A percentile compares a stretch with the other conserved stretches of the same genome.
phyloP scores from a whole-genome alignment of 768 basidiomycete species.

The Amanita subjunquillea region DNA sequence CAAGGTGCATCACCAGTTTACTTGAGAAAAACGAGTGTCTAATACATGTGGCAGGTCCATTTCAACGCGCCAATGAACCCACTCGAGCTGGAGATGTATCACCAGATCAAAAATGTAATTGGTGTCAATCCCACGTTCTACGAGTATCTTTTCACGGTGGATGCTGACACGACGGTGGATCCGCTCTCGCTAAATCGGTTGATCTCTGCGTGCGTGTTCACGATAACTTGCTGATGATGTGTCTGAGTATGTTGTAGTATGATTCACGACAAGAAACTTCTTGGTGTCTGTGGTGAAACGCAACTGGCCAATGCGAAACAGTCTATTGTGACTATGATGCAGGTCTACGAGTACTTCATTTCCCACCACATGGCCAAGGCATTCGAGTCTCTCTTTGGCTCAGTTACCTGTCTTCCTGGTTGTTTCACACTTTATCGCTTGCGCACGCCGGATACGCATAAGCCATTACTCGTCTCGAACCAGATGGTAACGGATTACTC shows the following conservation, averaged over 20 bases:
- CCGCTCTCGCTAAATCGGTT: slow-evolving; percentile 82
- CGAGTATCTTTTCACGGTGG: slow-evolving; percentile 89
- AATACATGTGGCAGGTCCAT: slow-evolving; percentile 56
- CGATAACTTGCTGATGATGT: not conserved
- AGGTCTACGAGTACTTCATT: slow-evolving; percentile 99
- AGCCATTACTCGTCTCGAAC: slow-evolving; percentile 88
- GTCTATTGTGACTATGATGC: slow-evolving; percentile 96
- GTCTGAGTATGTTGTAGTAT: slow-evolving; percentile 42
- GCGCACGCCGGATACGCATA: slow-evolving; percentile 89
- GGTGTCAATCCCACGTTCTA: slow-evolving; percentile 99
- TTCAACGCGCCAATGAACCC: slow-evolving; percentile 97
- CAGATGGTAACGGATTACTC: slow-evolving; percentile 88
- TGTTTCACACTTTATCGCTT: slow-evolving; percentile 98
- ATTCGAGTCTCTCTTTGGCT: slow-evolving; percentile 93
- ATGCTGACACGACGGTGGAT: slow-evolving; percentile 92
- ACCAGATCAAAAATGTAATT: slow-evolving; percentile 99
- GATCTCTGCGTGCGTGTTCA: slow-evolving; percentile 74
- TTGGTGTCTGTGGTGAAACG: slow-evolving; percentile 96
- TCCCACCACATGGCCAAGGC: slow-evolving; percentile 99
- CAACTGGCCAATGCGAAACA: slow-evolving; percentile 88
- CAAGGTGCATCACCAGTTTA: slow-evolving; percentile 42
- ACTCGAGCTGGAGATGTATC: slow-evolving; percentile 94
- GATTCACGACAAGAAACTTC: slow-evolving; percentile 91
- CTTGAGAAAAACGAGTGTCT: not conserved
- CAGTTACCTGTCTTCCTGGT: slow-evolving; percentile 96